Evolutionary conservation across 2,329 filamentous ascomycete genomes (phyloP), one percentile per base, ranked within the genome.

Genomic region (Claviceps cyperi): DNA sequence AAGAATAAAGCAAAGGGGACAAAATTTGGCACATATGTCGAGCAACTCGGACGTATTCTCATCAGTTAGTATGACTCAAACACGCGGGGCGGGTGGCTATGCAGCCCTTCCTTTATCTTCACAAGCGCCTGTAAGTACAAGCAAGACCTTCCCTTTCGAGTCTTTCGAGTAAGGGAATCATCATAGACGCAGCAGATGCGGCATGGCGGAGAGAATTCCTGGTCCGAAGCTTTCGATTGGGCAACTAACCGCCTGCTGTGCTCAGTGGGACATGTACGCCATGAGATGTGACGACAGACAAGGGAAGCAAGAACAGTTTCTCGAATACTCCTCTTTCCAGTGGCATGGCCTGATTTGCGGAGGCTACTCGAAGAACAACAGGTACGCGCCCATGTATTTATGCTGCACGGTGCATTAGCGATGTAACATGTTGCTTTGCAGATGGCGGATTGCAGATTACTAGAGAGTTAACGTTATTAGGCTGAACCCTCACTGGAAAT

Each of bases 391-490:
- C 45, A 24, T 38, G 14, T 5, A 22, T 7, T 9, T 28, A 17
- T 11, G 15, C 14, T 47, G 35, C 36, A 47, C 11, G 35, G 19
- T 28, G 36, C 35, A 21, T 47, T 36, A n/a, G 21, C 36, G 19
- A 17, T 38, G n/a, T n/a, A n/a, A n/a, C n/a, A n/a, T n/a, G 45
- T 21, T 47, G 45, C 36, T 38, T 47, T 47, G 45, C 45, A 28
- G 35, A 47, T 46, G n/a, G n/a, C n/a, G n/a, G n/a, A n/a, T 24
- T 24, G 28, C 28, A 32, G 28, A 32, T 32, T 28, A 19, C 36
- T n/a, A n/a, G n/a, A n/a, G n/a, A n/a, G n/a, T n/a, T n/a, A n/a
- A n/a, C n/a, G n/a, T n/a, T n/a, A n/a, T n/a, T 22, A 22, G 22
- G 36, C 36, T 40, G 36, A 24, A 28, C 17, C 46, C 38, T 28